Base-by-base conservation (phyloP, 2,329 filamentous ascomycete genomes). In the Exophiala xenobiotica region DNA sequence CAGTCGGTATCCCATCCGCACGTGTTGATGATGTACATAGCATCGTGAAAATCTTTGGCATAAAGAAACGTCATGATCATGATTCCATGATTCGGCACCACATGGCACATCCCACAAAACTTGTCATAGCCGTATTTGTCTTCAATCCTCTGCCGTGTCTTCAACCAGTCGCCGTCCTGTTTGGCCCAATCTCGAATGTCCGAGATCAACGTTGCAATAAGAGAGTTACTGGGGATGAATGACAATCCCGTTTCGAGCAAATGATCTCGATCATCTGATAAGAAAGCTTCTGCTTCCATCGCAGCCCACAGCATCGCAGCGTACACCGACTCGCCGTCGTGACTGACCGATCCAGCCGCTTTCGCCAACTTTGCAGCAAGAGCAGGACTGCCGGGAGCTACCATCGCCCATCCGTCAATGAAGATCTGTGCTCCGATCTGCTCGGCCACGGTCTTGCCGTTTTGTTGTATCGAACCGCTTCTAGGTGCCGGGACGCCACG, bases 361-460 rank as follows among this genome's bases (percentile, higher is more conserved):
- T 60, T 51, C 0, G 70, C 69, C 6, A 73, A 53, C 12, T 51
- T 53, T 2, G 67, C 64, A 0, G 70, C 70, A 6, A 67, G 22
- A 11, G 42, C 29, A 18, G 68, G 67, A 16, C 66, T 56, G 0
- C 66, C 66, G 0, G 68, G 66, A 0, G 62, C 56, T 2, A 65
- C 65, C 55, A 71, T 57, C 6, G 66, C 68, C 63, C 65, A 71
- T 6, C 65, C 69, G 49, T 71, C 69, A 49, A 71, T 67, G 48
- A 71, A 71, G 19, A 71, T 71, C 58, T 70, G 68, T 2, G 66
- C 68, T 6, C 69, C 68, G 24, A 71, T 70, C 60, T 71, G 68
- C 52, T 70, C 64, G 1, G 68, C 67, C 16, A 69, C 56, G 0
- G 66, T 68, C 23, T 45, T 45, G 3, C 67, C 67, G 37, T 67